A percentile compares a stretch with the other conserved stretches of the same genome.
Conservation (phyloP, 768 basidiomycete species). For the Suillus weaverae region DNA sequence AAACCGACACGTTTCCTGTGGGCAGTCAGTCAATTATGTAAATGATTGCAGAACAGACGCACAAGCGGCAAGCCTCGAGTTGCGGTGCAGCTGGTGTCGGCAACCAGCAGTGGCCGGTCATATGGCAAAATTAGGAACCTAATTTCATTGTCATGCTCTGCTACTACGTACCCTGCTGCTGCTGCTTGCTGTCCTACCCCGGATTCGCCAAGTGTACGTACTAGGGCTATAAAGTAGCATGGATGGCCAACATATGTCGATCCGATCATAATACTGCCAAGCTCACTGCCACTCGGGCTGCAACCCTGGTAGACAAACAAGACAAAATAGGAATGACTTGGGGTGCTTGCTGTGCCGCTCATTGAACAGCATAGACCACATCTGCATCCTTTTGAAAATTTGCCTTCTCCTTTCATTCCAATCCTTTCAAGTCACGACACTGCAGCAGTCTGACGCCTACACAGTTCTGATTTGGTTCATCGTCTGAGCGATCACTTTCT, state of each 20-base stretch:
- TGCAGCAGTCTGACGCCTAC: neutral
- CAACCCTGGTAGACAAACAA: constrained; percentile 29
- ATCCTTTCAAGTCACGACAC: neutral
- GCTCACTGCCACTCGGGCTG: too few species aligned
- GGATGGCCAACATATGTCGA: neutral
- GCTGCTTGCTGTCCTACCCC: neutral
- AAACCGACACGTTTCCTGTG: neutral
- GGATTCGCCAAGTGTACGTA: neutral
- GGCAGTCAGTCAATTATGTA: neutral
- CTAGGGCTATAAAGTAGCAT: neutral
- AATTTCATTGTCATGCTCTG: neutral
- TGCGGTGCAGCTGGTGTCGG: neutral
- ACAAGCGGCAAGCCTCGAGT: neutral
- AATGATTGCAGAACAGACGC: neutral
- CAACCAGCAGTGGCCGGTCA: neutral
- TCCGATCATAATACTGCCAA: neutral
- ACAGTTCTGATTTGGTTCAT: neutral
- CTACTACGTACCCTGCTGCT: neutral
- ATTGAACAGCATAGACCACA: constrained; percentile 10
- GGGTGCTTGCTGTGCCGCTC: constrained; percentile 3
- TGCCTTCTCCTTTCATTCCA: neutral
- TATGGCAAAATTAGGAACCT: neutral
- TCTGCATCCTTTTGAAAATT: constrained; percentile 6
- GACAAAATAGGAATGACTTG: constrained; percentile 28
- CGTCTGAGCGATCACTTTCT: neutral